Evolutionary conservation across 1,139 yeast species (phyloP), one percentile per base, ranked within the genome.

Genomic region (Hansenula anomala): DNA sequence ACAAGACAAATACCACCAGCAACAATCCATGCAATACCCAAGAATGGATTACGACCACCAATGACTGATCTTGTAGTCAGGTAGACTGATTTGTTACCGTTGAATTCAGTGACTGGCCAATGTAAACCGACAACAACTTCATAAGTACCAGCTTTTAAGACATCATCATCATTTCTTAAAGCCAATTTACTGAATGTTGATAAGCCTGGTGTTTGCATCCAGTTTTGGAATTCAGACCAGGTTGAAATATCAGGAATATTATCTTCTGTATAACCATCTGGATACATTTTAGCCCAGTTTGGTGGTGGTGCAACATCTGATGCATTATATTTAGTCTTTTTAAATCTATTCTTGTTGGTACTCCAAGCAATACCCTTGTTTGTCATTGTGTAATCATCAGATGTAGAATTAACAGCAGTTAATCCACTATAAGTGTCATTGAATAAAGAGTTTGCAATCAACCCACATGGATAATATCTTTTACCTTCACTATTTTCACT

Each of bases 171-270:
- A 59, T 90, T 90, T 57, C 96, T 78, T 48, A 80, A 68, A 4
- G 84, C 88, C 57, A 92, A 67, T 61, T 89, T 89, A 55, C 86
- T 78, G 58, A 94, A 92, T 24, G 79, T 79, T 10, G 97, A 82
- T 45, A 94, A 71, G 1, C 92, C 97, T 4, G 97, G 83, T 3
- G 97, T 82, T 54, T 89, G 80, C 97, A 92, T 90, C 99, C 99
- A 92, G 60, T 90, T 92, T 64, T 92, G 97, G 58, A 92, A 80
- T 54, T 87, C 88, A 45, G 71, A 77, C 92, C 94, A 83, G 10
- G 67, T 64, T 16, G 82, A 71, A 34, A 87, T 68, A 58, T 92
- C 92, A 4, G 97, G 98, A 42, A 92, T 59, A 57, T 88, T 89
- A 12, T 80, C 79, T 22, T 76, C 82, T 16, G 84, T 89, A 64